Evolutionary conservation across 2,329 filamentous ascomycete species (phyloP).

Genomic region (Calonectria pteridis): DNA sequence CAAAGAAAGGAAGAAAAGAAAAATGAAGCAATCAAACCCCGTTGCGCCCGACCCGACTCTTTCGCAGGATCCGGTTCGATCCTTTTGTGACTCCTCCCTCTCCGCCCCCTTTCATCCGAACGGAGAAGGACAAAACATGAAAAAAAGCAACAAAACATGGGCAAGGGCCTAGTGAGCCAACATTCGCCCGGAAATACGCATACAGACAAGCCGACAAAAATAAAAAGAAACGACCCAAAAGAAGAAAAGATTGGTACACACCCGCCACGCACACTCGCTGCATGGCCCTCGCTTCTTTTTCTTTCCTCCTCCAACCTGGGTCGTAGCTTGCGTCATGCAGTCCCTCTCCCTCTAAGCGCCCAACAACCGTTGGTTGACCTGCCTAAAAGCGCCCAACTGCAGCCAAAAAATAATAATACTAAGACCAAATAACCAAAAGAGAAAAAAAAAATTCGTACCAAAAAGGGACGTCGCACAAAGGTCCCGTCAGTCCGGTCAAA

Average conservation of each 20-base stretch:
- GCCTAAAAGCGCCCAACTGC: slow-evolving; percentile 34
- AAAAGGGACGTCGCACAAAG: slow-evolving; percentile 38
- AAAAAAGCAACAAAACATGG: neutral
- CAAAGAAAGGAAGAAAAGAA: slow-evolving; percentile 22
- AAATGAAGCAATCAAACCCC: slow-evolving; percentile 17
- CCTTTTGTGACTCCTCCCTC: neutral
- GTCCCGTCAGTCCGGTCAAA: slow-evolving; percentile 34
- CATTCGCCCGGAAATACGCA: neutral
- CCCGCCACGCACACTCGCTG: neutral
- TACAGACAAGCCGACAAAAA: neutral
- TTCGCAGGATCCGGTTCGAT: neutral
- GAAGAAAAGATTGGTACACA: slow-evolving; percentile 3
- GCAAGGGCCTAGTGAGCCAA: neutral
- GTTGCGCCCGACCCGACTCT: neutral
- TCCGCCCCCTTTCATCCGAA: neutral
- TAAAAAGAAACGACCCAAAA: neutral
- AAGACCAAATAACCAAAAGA: neutral
- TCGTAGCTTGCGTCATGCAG: slow-evolving; percentile 27
- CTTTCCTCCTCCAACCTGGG: neutral
- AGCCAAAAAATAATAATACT: slow-evolving; percentile 16
- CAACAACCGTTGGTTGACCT: slow-evolving; percentile 33
- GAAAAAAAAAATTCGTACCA: neutral
- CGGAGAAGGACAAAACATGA: neutral
- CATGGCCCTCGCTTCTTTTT: neutral
- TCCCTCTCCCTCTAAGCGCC: slow-evolving; percentile 32